These are phyloP conservation scores for Phylloporus scabripes DNA, from an alignment of 768 basidiomycete genomes.

Conservation along the genomic window DNA sequence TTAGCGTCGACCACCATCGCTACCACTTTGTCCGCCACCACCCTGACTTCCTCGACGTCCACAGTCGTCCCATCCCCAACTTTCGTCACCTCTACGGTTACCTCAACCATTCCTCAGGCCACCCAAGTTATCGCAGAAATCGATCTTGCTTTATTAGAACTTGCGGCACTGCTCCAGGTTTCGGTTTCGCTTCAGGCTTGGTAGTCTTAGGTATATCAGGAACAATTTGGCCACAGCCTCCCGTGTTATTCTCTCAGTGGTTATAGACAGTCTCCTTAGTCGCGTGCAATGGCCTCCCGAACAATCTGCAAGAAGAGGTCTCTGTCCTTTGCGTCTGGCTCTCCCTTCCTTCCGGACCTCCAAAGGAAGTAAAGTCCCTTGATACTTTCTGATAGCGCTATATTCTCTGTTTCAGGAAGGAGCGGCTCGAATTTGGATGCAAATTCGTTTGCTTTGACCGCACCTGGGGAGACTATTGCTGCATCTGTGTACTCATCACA, in stretches of 20 bases:
- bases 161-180: constrained; percentile 18
- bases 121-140: constrained; percentile 21
- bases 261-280: constrained; percentile 9
- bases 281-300: constrained; percentile 22
- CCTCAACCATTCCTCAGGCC: constrained; percentile 17
- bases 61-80: constrained; percentile 6
- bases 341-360: constrained; percentile 36
- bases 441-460: constrained; percentile 10
- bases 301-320: constrained; percentile 33
- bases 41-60: constrained; percentile 9
- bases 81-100: constrained; percentile 1
- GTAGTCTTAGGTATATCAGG: background rate
- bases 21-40: constrained; percentile 13
- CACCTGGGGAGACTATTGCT: constrained; percentile 11
- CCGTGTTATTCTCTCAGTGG: background rate
- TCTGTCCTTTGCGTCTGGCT: constrained; percentile 18
- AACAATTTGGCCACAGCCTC: background rate
- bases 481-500: constrained; percentile 8
- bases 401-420: constrained; percentile 25
- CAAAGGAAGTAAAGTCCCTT: constrained; percentile 56
- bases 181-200: constrained; percentile 6
- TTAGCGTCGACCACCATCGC: constrained; percentile 15
- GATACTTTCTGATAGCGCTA: constrained; percentile 47
- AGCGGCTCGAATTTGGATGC: constrained; percentile 1
- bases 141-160: constrained; percentile 24